Evolutionary conservation across 1,284 basidiomycete genomes (phyloP).

Genomic region (Leccinum colubrinum): DNA sequence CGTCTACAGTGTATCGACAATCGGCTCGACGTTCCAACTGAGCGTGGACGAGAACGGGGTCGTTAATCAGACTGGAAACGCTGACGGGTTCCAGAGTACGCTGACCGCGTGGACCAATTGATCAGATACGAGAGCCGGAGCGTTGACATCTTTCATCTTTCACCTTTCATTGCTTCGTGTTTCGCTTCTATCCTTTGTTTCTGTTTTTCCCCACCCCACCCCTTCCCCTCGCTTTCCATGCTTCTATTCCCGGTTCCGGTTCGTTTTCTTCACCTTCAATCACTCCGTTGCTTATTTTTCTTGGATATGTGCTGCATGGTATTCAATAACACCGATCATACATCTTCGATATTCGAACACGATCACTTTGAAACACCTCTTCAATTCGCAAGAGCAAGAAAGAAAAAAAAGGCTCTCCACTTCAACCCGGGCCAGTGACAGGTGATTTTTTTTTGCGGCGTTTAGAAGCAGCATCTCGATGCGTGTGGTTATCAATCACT

Average conservation of each 20-base stretch:
- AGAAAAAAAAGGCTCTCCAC: too few relatives aligned
- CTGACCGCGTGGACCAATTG: slow-evolving; percentile 52
- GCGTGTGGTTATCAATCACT: too few relatives aligned
- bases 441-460: too few relatives aligned
- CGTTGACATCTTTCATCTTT: neutral
- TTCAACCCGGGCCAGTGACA: too few relatives aligned
- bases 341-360: too few relatives aligned
- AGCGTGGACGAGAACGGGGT: slow-evolving; percentile 52
- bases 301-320: neutral
- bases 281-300: neutral
- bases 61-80: slow-evolving; percentile 47
- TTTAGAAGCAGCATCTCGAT: too few relatives aligned
- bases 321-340: too few relatives aligned
- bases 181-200: neutral
- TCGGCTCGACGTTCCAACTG: slow-evolving; percentile 57
- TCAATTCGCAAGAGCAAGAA: too few relatives aligned
- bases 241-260: neutral
- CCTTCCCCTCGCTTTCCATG: neutral
- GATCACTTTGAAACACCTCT: neutral
- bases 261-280: neutral
- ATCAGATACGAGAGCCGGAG: neutral
- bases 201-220: too few relatives aligned
- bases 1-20: slow-evolving; percentile 63
- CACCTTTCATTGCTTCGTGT: neutral
- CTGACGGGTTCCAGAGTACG: slow-evolving; percentile 62